Conservation (phyloP, 345 rosid species). For the Dovyalis caffra region DNA sequence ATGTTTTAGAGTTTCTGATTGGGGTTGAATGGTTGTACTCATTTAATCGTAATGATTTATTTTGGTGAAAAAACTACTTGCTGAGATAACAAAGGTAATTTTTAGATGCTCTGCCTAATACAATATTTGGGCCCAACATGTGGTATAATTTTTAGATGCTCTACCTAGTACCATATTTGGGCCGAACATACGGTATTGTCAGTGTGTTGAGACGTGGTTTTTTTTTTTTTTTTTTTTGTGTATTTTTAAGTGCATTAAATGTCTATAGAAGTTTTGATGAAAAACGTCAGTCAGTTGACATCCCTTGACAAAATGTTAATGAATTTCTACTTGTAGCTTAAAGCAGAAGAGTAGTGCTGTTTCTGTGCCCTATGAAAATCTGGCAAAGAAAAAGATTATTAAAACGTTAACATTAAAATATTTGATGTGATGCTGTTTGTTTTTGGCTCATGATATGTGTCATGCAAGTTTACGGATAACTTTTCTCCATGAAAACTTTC, state of each 20-base stretch:
- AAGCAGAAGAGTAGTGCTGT: background rate
- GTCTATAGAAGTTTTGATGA: constrained; percentile 1
- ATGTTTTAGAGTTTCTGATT: background rate
- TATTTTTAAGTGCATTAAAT: background rate
- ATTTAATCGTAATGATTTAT: background rate
- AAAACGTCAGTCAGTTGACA: no score
- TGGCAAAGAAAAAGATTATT: background rate
- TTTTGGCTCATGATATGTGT: background rate
- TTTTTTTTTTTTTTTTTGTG: no score
- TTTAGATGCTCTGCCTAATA: background rate
- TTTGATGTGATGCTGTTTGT: background rate
- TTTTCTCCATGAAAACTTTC: background rate
- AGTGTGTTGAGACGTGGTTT: background rate
- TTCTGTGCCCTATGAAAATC: background rate
- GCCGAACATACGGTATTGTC: background rate
- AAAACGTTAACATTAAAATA: background rate
- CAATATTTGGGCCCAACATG: background rate
- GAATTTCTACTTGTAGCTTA: background rate
- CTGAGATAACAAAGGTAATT: background rate
- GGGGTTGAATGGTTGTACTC: background rate
- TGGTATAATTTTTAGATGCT: background rate
- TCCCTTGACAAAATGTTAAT: background rate
- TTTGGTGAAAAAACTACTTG: background rate
- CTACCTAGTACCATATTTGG: background rate
- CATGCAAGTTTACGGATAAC: background rate